Base-by-base conservation (phyloP, 192 early-diverging fungal genomes). In the Allomyces arbusculus region DNA sequence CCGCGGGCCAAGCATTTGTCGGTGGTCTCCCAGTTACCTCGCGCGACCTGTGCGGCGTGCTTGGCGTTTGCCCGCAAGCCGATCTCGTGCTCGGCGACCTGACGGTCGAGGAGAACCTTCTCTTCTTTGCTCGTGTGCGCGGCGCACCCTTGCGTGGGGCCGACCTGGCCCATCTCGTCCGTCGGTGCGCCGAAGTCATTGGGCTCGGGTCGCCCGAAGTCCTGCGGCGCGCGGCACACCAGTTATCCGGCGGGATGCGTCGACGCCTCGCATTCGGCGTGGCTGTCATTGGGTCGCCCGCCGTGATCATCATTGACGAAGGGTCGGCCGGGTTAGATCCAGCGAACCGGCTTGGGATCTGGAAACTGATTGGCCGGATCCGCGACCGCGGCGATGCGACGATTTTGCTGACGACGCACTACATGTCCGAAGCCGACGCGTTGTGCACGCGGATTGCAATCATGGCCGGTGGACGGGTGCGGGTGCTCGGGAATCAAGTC, bases 231-330 rank as follows among this genome's bases (percentile, higher is more conserved):
- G 12, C 45, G 2, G 45, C 45, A 1, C 12, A 1, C 12, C 45
- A 55, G 19, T 65, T 75, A 19, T 66, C 64, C 6, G 72, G 72
- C 22, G 74, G 74, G 9, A 75, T 75, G 74, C 44, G 63, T 4
- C 65, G 74, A 12, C 63, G 72, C 22, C 61, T 75, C 12, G 62
- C 65, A 8, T 74, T 75, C 28, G 74, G 71, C 19, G 74, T 75
- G 25, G 74, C 74, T 0, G 50, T 75, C 1, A 74, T 71, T 11
- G 71, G 61, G 19, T 58, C 24, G 23, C 71, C 71, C 67, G 10
- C n/a, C 12, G 50, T 72, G 24, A 23, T 72, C 44, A 40, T 72
- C 22, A 19, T 71, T 24, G 71, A 72, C 43, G 71, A 72, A 28
- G 44, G 44, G 10, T 44, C 25, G 6, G 66, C 71, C 0, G 69